phyloP scores from a whole-genome alignment of 306 rosid species.

The Trifolium fragiferum region DNA sequence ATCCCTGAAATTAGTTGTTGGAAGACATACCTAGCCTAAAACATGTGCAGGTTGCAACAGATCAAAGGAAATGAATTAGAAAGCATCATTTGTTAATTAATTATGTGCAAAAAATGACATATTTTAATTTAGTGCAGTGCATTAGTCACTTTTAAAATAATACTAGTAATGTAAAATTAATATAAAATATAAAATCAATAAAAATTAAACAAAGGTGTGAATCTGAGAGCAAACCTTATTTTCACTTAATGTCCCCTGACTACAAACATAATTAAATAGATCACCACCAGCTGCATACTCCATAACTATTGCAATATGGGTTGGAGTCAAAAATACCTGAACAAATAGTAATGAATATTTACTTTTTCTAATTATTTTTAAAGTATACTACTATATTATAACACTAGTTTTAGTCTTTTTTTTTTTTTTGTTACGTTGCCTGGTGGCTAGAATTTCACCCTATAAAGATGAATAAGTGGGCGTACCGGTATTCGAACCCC shows the following conservation, averaged over 20 bases:
- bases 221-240: constrained; percentile 46
- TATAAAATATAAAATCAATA: too few relatives aligned
- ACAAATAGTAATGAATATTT: too few relatives aligned
- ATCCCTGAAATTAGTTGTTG: constrained; percentile 76
- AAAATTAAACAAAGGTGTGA: not conserved
- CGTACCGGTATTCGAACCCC: too few relatives aligned
- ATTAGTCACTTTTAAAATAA: too few relatives aligned
- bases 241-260: constrained; percentile 54
- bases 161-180: too few relatives aligned
- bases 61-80: not conserved
- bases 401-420: not conserved
- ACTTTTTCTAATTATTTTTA: too few relatives aligned
- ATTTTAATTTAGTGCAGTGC: too few relatives aligned
- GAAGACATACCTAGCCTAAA: constrained; percentile 74
- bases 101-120: too few relatives aligned
- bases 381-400: not conserved
- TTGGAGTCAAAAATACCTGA: constrained; percentile 63
- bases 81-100: too few relatives aligned
- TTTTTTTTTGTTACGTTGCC: too few relatives aligned
- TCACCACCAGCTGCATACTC: constrained; percentile 81
- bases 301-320: constrained; percentile 71
- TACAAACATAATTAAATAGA: constrained; percentile 59
- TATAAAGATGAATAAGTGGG: too few relatives aligned
- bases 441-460: too few relatives aligned
- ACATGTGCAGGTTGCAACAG: constrained; percentile 1